Evolutionary conservation across 768 basidiomycete species (phyloP).

Genomic region (Boletus reticulatus): DNA sequence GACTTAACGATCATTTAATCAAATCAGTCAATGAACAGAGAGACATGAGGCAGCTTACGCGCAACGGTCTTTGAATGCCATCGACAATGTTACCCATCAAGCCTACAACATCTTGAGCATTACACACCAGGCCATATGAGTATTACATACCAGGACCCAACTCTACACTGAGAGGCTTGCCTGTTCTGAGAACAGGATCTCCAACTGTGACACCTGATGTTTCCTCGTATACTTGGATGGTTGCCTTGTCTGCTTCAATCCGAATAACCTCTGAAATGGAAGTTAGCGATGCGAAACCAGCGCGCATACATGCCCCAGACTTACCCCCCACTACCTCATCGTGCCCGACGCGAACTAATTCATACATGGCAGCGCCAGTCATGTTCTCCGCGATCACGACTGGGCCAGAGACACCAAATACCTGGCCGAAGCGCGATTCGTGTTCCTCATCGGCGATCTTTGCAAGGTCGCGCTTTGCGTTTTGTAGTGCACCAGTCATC

Average conservation of each 20-base stretch:
- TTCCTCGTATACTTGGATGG: constrained; percentile 99
- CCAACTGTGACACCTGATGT: constrained; percentile 99
- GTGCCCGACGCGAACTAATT: constrained; percentile 96
- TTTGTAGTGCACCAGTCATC: constrained; percentile 93
- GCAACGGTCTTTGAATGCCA: constrained; percentile 90
- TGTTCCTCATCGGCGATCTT: constrained; percentile 90
- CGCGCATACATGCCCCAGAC: constrained; percentile 15
- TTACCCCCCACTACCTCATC: constrained; percentile 96
- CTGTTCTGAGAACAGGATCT: constrained; percentile 95
- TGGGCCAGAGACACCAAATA: constrained; percentile 95
- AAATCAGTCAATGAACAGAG: constrained; percentile 1
- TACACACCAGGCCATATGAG: background rate
- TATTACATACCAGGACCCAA: constrained; percentile 81
- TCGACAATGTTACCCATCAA: constrained; percentile 99
- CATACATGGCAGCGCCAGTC: constrained; percentile 95
- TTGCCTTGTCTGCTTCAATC: constrained; percentile 96
- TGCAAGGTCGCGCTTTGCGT: constrained; percentile 82
- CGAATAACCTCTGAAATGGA: constrained; percentile 86
- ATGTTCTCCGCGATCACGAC: constrained; percentile 97
- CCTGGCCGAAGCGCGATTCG: constrained; percentile 84
- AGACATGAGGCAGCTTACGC: constrained; percentile 47
- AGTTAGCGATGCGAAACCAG: constrained; percentile 10
- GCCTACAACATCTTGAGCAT: constrained; percentile 45
- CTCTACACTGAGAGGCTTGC: constrained; percentile 97
- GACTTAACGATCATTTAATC: constrained; percentile 41